Conservation (phyloP, 192 early-diverging fungal genomes). For the Paraglomus occultum region DNA sequence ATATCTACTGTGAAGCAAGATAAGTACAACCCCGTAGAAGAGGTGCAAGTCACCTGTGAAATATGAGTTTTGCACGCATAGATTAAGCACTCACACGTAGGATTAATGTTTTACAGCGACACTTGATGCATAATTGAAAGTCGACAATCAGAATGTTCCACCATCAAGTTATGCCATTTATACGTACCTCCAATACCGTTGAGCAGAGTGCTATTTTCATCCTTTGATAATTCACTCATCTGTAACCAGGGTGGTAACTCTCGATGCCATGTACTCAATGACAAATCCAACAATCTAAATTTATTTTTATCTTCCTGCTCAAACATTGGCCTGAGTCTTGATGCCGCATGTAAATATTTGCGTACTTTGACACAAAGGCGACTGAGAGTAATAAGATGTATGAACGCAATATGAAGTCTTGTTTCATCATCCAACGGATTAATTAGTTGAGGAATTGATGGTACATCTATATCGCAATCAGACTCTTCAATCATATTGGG, state of each 20-base stretch:
- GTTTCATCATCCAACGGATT: conserved; percentile 4
- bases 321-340: conserved; percentile 9
- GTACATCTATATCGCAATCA: conserved; percentile 19
- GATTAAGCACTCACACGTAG: too few relatives aligned
- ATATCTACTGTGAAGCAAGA: conserved; percentile 21
- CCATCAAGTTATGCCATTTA: too few relatives aligned
- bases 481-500: conserved; percentile 26
- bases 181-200: conserved; percentile 23
- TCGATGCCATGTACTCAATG: conserved; percentile 13
- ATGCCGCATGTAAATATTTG: conserved; percentile 18
- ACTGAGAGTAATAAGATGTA: conserved; percentile 10
- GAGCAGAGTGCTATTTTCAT: conserved; percentile 19
- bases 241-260: conserved; percentile 8
- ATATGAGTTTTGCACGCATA: neutral
- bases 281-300: conserved; percentile 17
- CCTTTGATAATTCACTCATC: neutral
- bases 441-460: neutral
- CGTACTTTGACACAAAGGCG: conserved; percentile 16
- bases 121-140: too few relatives aligned
- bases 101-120: too few relatives aligned
- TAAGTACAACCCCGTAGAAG: conserved; percentile 13
- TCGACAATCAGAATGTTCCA: too few relatives aligned
- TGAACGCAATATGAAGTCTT: conserved; percentile 18
- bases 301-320: conserved; percentile 25
- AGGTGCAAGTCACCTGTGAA: conserved; percentile 18